These are phyloP conservation scores for Wickerhamiella australiensis DNA, from an alignment of 805 yeast species.

Conservation along the genomic window DNA sequence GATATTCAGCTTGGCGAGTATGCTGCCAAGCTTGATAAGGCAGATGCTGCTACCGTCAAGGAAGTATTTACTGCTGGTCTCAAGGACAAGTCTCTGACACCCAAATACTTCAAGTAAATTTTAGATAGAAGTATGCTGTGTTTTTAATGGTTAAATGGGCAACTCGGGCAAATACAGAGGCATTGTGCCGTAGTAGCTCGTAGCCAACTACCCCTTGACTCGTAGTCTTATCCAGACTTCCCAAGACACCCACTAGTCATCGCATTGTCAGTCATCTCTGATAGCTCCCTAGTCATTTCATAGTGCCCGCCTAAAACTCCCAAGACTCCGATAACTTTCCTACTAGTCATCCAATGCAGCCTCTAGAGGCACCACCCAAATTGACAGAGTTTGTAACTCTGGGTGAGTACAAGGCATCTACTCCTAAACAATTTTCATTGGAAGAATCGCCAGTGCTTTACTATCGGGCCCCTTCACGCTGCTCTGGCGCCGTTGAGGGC, in stretches of 20 bases:
- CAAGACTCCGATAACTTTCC: no score
- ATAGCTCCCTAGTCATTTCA: no score
- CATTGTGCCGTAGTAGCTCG: no score
- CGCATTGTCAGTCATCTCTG: no score
- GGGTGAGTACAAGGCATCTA: constrained; percentile 25
- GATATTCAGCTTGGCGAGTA: constrained; percentile 67
- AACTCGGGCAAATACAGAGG: no score
- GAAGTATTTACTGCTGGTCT: constrained; percentile 19
- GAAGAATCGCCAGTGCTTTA: constrained; percentile 27
- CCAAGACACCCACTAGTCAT: no score
- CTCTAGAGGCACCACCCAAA: constrained; percentile 14
- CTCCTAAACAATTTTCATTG: constrained; percentile 27
- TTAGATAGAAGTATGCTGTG: no score
- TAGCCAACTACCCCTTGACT: no score
- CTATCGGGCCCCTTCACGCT: constrained; percentile 12
- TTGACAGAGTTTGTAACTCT: constrained; percentile 22
- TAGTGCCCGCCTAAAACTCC: no score
- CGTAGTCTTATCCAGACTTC: no score
- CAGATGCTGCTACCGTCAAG: constrained; percentile 42
- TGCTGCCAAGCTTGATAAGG: constrained; percentile 48
- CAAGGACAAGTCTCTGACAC: constrained; percentile 18
- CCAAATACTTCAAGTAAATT: constrained; percentile 24
- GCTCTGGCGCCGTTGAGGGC: constrained; percentile 8
- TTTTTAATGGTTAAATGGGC: no score
- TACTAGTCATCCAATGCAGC: constrained; percentile 13